Evolutionary conservation across 1,284 basidiomycete species (phyloP).

Genomic region (Puccinia novopanici): DNA sequence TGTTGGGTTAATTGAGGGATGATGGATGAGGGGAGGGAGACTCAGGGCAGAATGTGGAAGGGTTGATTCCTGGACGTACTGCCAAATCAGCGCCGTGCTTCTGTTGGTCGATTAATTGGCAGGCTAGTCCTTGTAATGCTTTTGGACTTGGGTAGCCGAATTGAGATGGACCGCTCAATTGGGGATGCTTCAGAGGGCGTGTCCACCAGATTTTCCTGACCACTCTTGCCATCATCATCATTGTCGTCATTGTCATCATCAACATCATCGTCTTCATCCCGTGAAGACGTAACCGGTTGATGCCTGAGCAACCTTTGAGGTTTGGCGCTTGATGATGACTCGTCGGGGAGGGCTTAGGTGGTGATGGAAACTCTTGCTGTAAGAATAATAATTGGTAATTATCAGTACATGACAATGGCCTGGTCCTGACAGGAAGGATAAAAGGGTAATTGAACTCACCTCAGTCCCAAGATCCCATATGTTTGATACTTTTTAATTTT

Average conservation of each 20-base stretch:
- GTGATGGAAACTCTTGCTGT: too few relatives aligned
- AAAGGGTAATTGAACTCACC: too few relatives aligned
- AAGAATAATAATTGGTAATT: too few relatives aligned
- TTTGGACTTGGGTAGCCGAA: slow-evolving; percentile 29
- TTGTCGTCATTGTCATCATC: slow-evolving; percentile 17
- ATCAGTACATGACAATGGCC: too few relatives aligned
- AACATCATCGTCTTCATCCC: background rate
- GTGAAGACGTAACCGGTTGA: too few relatives aligned
- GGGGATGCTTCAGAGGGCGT: background rate
- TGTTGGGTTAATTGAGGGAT: too few relatives aligned
- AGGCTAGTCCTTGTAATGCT: slow-evolving; percentile 13
- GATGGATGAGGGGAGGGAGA: slow-evolving; percentile 11
- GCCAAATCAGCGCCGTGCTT: slow-evolving; percentile 8
- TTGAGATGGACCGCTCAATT: slow-evolving; percentile 21
- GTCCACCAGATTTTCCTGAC: background rate
- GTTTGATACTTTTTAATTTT: too few relatives aligned
- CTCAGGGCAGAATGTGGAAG: slow-evolving; percentile 2
- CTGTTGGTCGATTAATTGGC: slow-evolving; percentile 29
- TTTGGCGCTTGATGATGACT: too few relatives aligned
- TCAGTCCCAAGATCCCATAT: too few relatives aligned
- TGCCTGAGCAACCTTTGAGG: too few relatives aligned
- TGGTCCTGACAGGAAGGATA: too few relatives aligned
- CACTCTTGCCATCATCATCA: slow-evolving; percentile 14
- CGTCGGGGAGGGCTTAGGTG: too few relatives aligned
- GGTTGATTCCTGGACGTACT: background rate